Evolutionary conservation across 192 early-diverging fungal species (phyloP).

Genomic region (Mortierella hygrophila): DNA sequence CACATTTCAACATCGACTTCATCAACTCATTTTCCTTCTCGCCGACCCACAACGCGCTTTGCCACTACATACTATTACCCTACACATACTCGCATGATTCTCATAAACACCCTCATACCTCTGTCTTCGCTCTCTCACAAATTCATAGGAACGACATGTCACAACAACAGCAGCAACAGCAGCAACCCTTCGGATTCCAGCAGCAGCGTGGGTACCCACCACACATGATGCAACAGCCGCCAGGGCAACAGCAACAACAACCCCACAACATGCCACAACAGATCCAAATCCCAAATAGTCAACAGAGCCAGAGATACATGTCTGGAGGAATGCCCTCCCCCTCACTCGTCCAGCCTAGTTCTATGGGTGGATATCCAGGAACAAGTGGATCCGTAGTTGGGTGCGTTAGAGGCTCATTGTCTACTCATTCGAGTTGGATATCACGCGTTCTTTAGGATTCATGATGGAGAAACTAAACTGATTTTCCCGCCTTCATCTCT

Average conservation of each 20-base stretch:
- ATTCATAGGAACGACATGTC: slow-evolving; percentile 36
- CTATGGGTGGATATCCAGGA: slow-evolving; percentile 35
- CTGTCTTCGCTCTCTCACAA: not conserved
- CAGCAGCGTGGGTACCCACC: slow-evolving; percentile 33
- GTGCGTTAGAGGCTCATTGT: slow-evolving; percentile 6
- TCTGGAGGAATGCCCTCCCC: slow-evolving; percentile 51
- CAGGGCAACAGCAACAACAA: slow-evolving; percentile 25
- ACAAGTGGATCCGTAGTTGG: not conserved
- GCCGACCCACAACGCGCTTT: not conserved
- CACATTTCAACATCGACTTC: not conserved
- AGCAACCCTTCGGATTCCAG: slow-evolving; percentile 39
- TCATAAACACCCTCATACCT: not conserved
- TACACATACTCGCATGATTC: not conserved
- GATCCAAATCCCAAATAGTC: slow-evolving; percentile 33
- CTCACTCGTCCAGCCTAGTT: slow-evolving; percentile 30
- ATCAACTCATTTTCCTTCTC: not conserved
- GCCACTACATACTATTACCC: not conserved
- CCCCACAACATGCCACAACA: slow-evolving; percentile 30
- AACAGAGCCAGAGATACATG: slow-evolving; percentile 29
- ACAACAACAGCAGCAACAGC: slow-evolving; percentile 17
- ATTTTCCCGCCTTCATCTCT: not conserved
- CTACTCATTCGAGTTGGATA: not conserved
- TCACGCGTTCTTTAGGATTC: too few species aligned
- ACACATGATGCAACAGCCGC: slow-evolving; percentile 25
- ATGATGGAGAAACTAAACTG: too few species aligned